Conservation (phyloP, 2,329 filamentous ascomycete genomes). For the Alternaria sp. region DNA sequence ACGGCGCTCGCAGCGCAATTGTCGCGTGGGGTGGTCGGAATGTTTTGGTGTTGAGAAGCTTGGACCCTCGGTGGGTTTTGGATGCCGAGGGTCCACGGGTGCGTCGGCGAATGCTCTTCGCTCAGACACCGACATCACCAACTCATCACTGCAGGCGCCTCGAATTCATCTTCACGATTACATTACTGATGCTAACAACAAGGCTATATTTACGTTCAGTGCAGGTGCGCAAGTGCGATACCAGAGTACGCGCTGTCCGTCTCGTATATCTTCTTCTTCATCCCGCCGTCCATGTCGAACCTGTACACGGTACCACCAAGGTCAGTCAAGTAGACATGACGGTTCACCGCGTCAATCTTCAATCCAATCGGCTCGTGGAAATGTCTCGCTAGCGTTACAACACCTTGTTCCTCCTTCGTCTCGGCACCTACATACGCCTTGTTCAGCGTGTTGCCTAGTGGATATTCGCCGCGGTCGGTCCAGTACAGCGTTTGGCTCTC, state of each 20-base stretch:
- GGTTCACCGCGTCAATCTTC: slow-evolving; percentile 12
- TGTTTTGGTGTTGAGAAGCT: slow-evolving; percentile 18
- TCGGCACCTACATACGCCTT: slow-evolving; percentile 25
- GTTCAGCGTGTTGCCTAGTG: slow-evolving; percentile 62
- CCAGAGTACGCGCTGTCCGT: slow-evolving; percentile 21
- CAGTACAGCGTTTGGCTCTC: slow-evolving; percentile 59
- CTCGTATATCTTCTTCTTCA: slow-evolving; percentile 20
- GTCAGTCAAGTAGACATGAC: slow-evolving; percentile 23
- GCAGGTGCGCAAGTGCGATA: slow-evolving; percentile 17
- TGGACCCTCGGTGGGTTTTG: slow-evolving; percentile 16
- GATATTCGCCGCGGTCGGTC: slow-evolving; percentile 66
- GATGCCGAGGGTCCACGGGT: slow-evolving; percentile 18
- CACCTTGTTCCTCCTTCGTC: background rate
- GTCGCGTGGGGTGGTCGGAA: slow-evolving; percentile 1
- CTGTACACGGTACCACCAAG: slow-evolving; percentile 24
- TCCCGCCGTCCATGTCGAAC: slow-evolving; percentile 16
- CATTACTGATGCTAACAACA: background rate
- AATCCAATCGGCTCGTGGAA: slow-evolving; percentile 35
- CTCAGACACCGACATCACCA: background rate
- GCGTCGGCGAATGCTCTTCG: background rate
- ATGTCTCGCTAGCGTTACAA: slow-evolving; percentile 18
- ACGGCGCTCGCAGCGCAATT: background rate
- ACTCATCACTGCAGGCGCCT: background rate
- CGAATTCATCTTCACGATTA: background rate
- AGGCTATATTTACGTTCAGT: background rate